These are phyloP conservation scores for Acanthamoeba quina DNA, from an alignment of 208 protist genomes.

Conservation along the genomic window DNA sequence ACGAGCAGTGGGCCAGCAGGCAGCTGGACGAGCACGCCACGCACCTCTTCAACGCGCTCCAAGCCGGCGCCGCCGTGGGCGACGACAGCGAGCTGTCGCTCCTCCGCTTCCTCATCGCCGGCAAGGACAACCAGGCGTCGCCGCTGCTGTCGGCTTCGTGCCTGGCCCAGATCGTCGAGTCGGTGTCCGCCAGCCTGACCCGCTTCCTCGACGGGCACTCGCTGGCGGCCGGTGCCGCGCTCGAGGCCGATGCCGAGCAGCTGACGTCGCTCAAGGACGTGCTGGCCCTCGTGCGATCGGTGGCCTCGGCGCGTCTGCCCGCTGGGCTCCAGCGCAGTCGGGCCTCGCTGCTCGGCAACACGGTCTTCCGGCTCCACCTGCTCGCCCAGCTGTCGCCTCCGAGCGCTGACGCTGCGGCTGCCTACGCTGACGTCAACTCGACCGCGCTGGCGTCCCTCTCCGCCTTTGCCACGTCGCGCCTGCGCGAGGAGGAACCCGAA, in stretches of 20 bases:
- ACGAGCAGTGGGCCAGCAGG: constrained; percentile 3
- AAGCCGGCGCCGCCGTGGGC: constrained; percentile 1
- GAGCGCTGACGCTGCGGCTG: background rate
- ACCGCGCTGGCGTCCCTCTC: background rate
- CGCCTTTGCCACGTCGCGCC: constrained; percentile 1
- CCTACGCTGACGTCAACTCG: background rate
- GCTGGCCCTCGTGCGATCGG: background rate
- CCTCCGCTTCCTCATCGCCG: constrained; percentile 63
- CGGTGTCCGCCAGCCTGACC: background rate
- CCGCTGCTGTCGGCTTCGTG: constrained; percentile 1
- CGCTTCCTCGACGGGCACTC: constrained; percentile 11
- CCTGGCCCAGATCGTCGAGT: constrained; percentile 9
- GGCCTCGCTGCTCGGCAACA: constrained; percentile 40
- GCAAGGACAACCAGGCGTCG: constrained; percentile 23
- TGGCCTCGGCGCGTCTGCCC: background rate
- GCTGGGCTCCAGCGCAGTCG: background rate
- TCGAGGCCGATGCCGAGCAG: background rate
- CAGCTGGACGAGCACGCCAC: constrained; percentile 54
- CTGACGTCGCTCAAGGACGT: background rate
- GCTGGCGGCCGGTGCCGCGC: background rate
- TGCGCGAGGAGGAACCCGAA: background rate
- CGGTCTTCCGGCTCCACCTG: constrained; percentile 43
- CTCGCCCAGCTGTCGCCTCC: background rate
- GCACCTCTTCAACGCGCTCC: constrained; percentile 33
- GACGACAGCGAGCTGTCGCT: background rate